Conservation (phyloP, 2,329 filamentous ascomycete genomes). For the Emergomyces pasteurianus region DNA sequence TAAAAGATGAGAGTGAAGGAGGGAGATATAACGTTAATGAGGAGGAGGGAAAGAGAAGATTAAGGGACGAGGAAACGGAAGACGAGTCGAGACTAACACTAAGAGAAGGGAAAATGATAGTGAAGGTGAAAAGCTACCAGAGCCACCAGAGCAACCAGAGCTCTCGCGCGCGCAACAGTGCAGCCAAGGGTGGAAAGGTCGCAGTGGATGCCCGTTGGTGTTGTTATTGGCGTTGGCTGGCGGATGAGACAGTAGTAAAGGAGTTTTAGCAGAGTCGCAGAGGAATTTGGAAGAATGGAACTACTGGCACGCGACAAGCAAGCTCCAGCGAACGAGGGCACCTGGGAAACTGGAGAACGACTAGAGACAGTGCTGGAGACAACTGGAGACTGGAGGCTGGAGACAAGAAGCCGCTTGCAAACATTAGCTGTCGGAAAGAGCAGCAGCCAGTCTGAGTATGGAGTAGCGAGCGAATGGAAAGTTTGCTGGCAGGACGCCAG, state of each 20-base stretch:
- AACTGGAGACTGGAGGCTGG: too few species aligned
- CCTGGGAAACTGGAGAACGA: not conserved
- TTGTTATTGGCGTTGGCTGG: not conserved
- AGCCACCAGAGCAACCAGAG: not conserved
- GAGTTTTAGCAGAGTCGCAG: not conserved
- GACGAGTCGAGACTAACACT: not conserved
- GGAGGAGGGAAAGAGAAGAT: not conserved
- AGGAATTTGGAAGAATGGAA: not conserved
- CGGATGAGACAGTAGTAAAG: slow-evolving; percentile 1
- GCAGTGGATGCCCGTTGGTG: not conserved
- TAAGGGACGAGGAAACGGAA: not conserved
- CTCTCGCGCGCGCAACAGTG: not conserved
- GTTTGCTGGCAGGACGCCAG: too few species aligned
- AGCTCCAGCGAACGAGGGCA: not conserved
- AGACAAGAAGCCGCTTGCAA: too few species aligned
- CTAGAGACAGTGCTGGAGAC: too few species aligned
- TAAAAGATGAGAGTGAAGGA: not conserved
- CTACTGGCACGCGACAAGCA: not conserved
- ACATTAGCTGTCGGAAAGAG: not conserved
- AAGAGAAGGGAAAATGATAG: too few species aligned
- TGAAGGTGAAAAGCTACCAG: not conserved
- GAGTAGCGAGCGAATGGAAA: too few species aligned
- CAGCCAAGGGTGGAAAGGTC: not conserved
- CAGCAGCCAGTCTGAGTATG: too few species aligned
- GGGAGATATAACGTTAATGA: not conserved